Evolutionary conservation across 148 eudicot species (phyloP), one percentile per base, ranked within the genome.

Genomic region (Silene latifolia): DNA sequence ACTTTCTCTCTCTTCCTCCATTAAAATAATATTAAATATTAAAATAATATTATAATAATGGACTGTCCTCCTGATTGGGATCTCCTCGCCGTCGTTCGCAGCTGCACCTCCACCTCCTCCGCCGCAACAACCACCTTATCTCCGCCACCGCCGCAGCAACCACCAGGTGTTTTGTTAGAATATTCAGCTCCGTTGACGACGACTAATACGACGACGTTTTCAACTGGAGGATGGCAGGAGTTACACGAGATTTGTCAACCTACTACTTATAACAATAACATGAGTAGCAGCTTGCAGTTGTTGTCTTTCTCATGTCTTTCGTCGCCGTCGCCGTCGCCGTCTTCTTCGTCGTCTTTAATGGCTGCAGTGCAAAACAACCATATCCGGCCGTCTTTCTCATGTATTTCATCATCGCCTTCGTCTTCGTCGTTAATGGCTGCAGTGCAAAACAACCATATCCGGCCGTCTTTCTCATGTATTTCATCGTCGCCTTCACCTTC

Each of bases 61-160:
- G 83, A 80, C 48, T 67, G 23, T 48, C 75, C 79, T 62, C 74
- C 80, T 67, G 97, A 91, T 73, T 91, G 97, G 97, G 97, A 89
- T 84, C 90, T 91, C 3, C 88, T 86, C 3, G 97, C 97, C 63
- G 93, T 91, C 58, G 97, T 91, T 80, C 74, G 97, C 76, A 82
- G 93, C 81, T 85, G 90, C 83, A 60, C 77, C 79, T 19, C 88
- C 77, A 11, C 84, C 70, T 23, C 89, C 65, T 14, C 93, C 69
- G 14, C 86, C 25, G 13, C 83, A 61, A 4, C 82, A 32, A 51
- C 76, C 48, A 21, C 61, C 48, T 0, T 60, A 8, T 61, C 73
- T 0, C 20, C 76, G 10, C 14, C 58, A 9, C 14, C 80, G 9
- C 76, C 29, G 0, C 69, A 48, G 12, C 79, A 42, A 14, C 63